Base-by-base conservation (phyloP, 768 basidiomycete genomes). In the Suillus ampliporus region DNA sequence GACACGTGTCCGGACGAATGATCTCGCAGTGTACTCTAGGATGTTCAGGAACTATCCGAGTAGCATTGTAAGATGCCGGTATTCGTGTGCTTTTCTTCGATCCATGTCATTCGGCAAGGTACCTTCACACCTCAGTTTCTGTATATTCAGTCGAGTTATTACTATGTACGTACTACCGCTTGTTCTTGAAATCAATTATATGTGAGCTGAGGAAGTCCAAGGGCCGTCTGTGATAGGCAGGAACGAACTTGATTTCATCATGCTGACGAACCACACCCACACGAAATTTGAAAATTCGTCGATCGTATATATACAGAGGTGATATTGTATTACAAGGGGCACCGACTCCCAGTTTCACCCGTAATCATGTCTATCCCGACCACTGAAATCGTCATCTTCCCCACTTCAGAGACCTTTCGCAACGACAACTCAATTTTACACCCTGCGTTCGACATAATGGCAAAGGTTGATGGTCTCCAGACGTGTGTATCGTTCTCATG, bases 321-420 rank as follows among this genome's bases (percentile, higher is more conserved):
- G 8, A 13, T 7, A 23, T 23, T 1, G n/a, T n/a, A 46, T 11
- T 21, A 23, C 21, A 26, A 48, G 8, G 6, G 6, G 5, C 46
- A 46, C 11, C 6, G 21, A 14, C 14, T 11, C 44, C 4, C 44
- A 46, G 13, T 11, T 23, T 23, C 44, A 47, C 14, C 15, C 26
- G 15, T 31, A 52, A 51, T 28, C n/a, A 70, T 69, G 68, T 9
- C 63, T 31, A 54, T 54, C 57, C 63, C 63, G 38, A 72, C 72
- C n/a, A 72, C 71, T 26, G 71, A 72, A 43, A 15, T 72, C 31
- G 2, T 71, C 38, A 57, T 69, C 31, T 69, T 72, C 38, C 58
- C 69, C 6, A 31, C 72, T 6, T 64, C 28, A 34, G 56, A 63
- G 6, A 59, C 5, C 5, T 68, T 63, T 41, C 65, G 54, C 23